Evolutionary conservation across 2,329 filamentous ascomycete genomes (phyloP).

Genomic region (Ophiosphaerella korrae): DNA sequence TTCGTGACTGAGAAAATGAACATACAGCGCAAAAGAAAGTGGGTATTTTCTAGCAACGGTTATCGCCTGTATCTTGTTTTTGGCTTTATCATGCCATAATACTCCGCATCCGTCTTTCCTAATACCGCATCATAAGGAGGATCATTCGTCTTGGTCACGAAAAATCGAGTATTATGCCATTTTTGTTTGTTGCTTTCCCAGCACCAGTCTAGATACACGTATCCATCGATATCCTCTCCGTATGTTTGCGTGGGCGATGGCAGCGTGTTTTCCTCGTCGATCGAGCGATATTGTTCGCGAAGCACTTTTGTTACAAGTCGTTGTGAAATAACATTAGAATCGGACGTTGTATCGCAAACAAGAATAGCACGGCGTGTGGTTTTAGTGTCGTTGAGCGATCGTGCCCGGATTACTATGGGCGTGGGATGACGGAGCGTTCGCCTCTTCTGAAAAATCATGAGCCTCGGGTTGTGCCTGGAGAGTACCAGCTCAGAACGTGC

Average conservation of each 20-base stretch:
- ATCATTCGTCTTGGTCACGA: neutral
- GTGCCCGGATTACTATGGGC: neutral
- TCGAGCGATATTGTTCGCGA: neutral
- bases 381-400: neutral
- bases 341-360: neutral
- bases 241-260: neutral
- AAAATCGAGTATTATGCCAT: constrained; percentile 1
- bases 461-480: too few species aligned
- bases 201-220: constrained; percentile 3
- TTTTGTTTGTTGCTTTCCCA: neutral
- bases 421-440: neutral
- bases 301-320: constrained; percentile 4
- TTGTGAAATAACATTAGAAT: constrained; percentile 1
- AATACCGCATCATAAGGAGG: neutral
- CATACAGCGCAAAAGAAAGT: too few species aligned
- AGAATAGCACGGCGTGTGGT: neutral
- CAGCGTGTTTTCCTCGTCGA: neutral
- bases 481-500: too few species aligned
- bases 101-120: too few species aligned
- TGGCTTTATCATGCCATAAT: too few species aligned
- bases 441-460: neutral
- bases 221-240: neutral
- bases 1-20: too few species aligned
- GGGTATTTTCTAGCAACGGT: too few species aligned
- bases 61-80: too few species aligned